phyloP scores from a whole-genome alignment of 371 early-diverging fungal genomes.

The Mucor sp. region DNA sequence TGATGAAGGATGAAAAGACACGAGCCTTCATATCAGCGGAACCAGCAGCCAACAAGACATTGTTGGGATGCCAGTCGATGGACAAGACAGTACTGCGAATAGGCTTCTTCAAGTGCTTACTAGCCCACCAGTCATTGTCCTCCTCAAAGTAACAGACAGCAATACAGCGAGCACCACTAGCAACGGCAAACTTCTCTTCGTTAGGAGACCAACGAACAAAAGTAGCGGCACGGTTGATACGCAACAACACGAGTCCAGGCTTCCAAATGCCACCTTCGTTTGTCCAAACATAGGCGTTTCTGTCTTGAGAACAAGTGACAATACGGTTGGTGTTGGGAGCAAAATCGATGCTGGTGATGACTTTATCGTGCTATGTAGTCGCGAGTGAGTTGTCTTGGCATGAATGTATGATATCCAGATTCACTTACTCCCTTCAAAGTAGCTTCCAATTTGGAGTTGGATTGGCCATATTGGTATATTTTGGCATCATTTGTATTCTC shows the following conservation, averaged over 20 bases:
- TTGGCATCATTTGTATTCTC: constrained; percentile 89
- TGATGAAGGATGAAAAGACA: constrained; percentile 94
- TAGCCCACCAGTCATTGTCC: constrained; percentile 96
- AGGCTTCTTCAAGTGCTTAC: constrained; percentile 94
- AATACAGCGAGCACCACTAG: constrained; percentile 88
- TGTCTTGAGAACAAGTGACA: constrained; percentile 97
- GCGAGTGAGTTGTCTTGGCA: background rate
- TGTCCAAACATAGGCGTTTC: constrained; percentile 98
- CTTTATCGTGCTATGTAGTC: constrained; percentile 84
- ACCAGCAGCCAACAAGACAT: constrained; percentile 92
- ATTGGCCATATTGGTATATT: constrained; percentile 73
- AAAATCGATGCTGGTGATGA: constrained; percentile 96
- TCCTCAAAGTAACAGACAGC: constrained; percentile 95
- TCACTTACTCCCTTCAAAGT: constrained; percentile 74
- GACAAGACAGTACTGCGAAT: constrained; percentile 89
- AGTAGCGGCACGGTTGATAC: constrained; percentile 97
- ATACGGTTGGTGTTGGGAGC: constrained; percentile 94
- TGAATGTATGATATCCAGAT: background rate
- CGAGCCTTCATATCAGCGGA: constrained; percentile 95
- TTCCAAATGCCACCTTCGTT: constrained; percentile 81
- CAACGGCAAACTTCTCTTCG: constrained; percentile 98
- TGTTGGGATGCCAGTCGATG: constrained; percentile 97
- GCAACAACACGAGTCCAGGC: constrained; percentile 91
- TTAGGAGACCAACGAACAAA: constrained; percentile 94
- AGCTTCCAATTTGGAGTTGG: constrained; percentile 66